A percentile compares a stretch with the other conserved stretches of the same genome.
Evolutionary conservation across 2,329 filamentous ascomycete genomes (phyloP).

Genomic region (Xylaria sp.): DNA sequence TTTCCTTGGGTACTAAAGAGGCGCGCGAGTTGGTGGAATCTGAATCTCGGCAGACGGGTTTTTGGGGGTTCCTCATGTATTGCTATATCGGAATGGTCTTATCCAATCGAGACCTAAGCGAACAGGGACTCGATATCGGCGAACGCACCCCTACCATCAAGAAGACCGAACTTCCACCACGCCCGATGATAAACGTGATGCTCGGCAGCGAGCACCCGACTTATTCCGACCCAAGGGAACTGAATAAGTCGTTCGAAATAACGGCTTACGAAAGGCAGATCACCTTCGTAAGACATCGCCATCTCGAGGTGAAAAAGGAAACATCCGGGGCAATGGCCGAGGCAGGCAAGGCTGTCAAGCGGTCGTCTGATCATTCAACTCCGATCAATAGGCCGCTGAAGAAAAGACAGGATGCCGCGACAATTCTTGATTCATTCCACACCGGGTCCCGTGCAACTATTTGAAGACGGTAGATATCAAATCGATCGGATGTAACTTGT

Average conservation of each 20-base stretch:
- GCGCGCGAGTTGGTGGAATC: background rate
- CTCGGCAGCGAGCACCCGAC: constrained; percentile 21
- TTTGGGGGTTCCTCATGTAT: constrained; percentile 41
- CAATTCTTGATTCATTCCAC: constrained; percentile 24
- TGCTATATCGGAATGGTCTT: constrained; percentile 37
- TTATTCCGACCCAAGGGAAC: too few species aligned
- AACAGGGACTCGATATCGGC: constrained; percentile 32
- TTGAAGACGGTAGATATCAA: too few species aligned
- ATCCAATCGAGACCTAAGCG: constrained; percentile 35
- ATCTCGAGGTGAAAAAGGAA: background rate
- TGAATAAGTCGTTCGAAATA: background rate
- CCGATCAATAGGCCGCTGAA: constrained; percentile 7
- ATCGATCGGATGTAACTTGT: too few species aligned
- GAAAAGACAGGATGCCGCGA: constrained; percentile 16
- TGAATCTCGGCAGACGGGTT: background rate
- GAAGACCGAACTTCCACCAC: constrained; percentile 28
- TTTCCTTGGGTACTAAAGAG: too few species aligned
- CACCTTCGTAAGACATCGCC: constrained; percentile 15
- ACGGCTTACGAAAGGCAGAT: constrained; percentile 7
- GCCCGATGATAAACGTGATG: constrained; percentile 37
- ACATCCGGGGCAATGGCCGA: background rate
- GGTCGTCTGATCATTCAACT: background rate
- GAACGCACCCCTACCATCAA: background rate
- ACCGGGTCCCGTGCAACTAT: background rate
- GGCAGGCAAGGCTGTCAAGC: background rate